Conservation (phyloP, 2,329 filamentous ascomycete species). For the Hymenotorrendiella dingleyae region DNA sequence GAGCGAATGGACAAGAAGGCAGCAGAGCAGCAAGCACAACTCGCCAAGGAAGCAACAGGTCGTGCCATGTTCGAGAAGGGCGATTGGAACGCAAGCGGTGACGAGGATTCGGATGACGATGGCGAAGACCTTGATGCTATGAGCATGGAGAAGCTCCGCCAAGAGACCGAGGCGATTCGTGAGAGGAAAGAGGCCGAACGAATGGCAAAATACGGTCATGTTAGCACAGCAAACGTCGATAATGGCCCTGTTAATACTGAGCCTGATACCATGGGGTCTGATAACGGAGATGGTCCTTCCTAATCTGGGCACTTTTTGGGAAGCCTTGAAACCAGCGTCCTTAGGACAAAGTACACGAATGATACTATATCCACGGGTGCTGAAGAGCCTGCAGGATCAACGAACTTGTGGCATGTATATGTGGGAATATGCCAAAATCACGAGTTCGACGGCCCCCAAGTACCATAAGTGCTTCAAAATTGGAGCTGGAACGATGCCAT, state of each 20-base stretch:
- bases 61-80: constrained; percentile 94
- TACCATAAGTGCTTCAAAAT: neutral
- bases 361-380: no score
- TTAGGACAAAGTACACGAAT: constrained; percentile 10
- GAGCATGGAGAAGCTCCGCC: constrained; percentile 77
- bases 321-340: constrained; percentile 22
- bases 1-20: constrained; percentile 91
- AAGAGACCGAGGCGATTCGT: constrained; percentile 74
- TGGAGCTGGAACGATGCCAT: neutral
- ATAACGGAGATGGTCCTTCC: constrained; percentile 20
- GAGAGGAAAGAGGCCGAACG: constrained; percentile 74
- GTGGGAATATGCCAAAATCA: constrained; percentile 1
- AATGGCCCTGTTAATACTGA: constrained; percentile 11
- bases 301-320: constrained; percentile 8
- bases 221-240: constrained; percentile 13
- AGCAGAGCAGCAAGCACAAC: constrained; percentile 82
- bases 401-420: neutral
- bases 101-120: constrained; percentile 40
- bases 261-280: constrained; percentile 12
- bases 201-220: constrained; percentile 29
- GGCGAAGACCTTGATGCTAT: constrained; percentile 50
- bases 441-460: neutral
- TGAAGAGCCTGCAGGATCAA: neutral
- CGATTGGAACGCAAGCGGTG: constrained; percentile 72
- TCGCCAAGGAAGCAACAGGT: constrained; percentile 92